A percentile compares a stretch with the other conserved stretches of the same genome.
Evolutionary conservation across 148 eudicot species (phyloP).

Genomic region (Chenopodium suecicum): DNA sequence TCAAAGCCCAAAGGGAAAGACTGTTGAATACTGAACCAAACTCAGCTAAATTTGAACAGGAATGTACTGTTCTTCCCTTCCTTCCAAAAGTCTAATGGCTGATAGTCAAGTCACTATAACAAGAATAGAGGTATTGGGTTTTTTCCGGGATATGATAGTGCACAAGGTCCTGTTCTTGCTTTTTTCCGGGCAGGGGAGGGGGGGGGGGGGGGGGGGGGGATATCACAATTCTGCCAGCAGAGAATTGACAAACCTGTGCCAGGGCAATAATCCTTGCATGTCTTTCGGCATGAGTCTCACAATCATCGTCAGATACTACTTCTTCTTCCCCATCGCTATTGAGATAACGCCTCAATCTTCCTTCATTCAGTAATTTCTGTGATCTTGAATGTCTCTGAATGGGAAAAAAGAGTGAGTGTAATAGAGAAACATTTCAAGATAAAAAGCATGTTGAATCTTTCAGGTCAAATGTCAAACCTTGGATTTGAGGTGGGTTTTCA

Average conservation of each 20-base stretch:
- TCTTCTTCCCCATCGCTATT: slow-evolving; percentile 78
- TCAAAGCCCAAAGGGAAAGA: background rate
- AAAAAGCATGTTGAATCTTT: background rate
- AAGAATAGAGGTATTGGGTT: no score
- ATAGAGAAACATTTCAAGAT: background rate
- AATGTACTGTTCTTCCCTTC: no score
- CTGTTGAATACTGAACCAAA: background rate
- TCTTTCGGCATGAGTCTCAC: slow-evolving; percentile 75
- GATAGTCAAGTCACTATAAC: background rate
- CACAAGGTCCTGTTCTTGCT: no score
- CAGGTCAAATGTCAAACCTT: slow-evolving; percentile 44
- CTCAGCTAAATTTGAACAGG: background rate
- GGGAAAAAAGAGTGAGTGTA: slow-evolving; percentile 2
- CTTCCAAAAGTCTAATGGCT: no score
- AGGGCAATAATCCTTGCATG: slow-evolving; percentile 59
- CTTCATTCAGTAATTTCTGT: slow-evolving; percentile 62
- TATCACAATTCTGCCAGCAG: background rate
- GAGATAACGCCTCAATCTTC: slow-evolving; percentile 80
- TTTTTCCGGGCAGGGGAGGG: background rate
- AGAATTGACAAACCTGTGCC: slow-evolving; percentile 50
- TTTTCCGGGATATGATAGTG: no score
- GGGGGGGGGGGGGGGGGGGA: no score
- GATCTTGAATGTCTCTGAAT: slow-evolving; percentile 83
- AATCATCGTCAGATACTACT: slow-evolving; percentile 47
- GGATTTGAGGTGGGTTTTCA: slow-evolving; percentile 74